Conservation (phyloP, 192 early-diverging fungal genomes). For the Linnemannia exigua region DNA sequence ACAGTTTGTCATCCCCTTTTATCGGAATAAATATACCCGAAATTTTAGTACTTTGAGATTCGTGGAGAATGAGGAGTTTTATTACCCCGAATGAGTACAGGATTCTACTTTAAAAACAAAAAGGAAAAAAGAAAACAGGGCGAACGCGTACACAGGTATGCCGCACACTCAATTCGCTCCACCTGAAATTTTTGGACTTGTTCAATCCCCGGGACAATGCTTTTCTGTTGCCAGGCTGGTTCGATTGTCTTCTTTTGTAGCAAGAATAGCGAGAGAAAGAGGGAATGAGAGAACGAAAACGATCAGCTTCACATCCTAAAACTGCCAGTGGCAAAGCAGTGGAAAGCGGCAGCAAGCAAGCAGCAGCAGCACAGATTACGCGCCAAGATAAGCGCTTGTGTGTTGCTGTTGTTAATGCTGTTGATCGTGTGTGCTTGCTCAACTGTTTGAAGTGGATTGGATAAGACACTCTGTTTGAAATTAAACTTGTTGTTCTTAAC, state of each 20-base stretch:
- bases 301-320: neutral
- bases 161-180: slow-evolving; percentile 6
- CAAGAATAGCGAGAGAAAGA: neutral
- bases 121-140: too few relatives aligned
- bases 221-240: neutral
- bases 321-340: neutral
- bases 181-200: neutral
- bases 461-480: neutral
- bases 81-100: neutral
- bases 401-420: neutral
- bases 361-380: slow-evolving; percentile 4
- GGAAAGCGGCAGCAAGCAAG: neutral
- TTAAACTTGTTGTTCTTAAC: slow-evolving; percentile 14
- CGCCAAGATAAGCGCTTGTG: neutral
- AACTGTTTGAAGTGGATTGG: neutral
- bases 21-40: slow-evolving; percentile 5
- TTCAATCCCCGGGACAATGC: neutral
- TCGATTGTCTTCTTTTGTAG: neutral
- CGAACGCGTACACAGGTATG: neutral
- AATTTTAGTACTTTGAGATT: neutral
- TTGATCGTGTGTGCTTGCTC: neutral
- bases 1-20: neutral
- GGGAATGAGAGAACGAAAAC: neutral
- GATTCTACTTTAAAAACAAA: neutral
- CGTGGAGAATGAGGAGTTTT: neutral